Conservation (phyloP, 2,329 filamentous ascomycete genomes). For the Rutstroemia sp. region DNA sequence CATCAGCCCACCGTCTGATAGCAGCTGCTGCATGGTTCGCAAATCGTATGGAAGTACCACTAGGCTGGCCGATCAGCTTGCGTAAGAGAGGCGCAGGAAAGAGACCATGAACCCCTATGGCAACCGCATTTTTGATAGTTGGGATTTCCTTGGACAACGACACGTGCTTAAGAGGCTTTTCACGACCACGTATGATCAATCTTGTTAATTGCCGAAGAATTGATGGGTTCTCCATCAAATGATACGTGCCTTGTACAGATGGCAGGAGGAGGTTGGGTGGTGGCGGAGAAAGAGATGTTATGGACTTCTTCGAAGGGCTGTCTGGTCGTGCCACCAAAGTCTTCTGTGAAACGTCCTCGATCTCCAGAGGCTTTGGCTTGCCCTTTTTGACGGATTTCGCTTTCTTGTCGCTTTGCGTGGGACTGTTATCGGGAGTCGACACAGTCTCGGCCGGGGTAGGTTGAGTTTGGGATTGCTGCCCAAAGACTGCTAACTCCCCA, state of each 20-base stretch:
- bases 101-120: conserved; percentile 90
- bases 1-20: conserved; percentile 75
- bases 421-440: background rate
- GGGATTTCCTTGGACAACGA: conserved; percentile 61
- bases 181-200: conserved; percentile 48
- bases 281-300: conserved; percentile 16
- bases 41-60: conserved; percentile 90
- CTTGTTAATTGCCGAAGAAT: conserved; percentile 60
- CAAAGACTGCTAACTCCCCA: conserved; percentile 48
- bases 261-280: conserved; percentile 61
- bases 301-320: conserved; percentile 14
- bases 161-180: conserved; percentile 60
- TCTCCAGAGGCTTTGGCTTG: conserved; percentile 20
- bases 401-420: conserved; percentile 17
- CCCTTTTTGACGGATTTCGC: conserved; percentile 19
- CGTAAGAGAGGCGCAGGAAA: conserved; percentile 83
- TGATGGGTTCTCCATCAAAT: conserved; percentile 58
- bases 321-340: conserved; percentile 8
- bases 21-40: conserved; percentile 79
- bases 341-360: conserved; percentile 16
- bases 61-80: conserved; percentile 89
- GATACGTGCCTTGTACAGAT: conserved; percentile 62
- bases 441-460: conserved; percentile 23
- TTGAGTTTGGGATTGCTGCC: conserved; percentile 49
- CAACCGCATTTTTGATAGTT: conserved; percentile 76